phyloP scores from a whole-genome alignment of 768 basidiomycete genomes.

The Pleurotus giganteus region DNA sequence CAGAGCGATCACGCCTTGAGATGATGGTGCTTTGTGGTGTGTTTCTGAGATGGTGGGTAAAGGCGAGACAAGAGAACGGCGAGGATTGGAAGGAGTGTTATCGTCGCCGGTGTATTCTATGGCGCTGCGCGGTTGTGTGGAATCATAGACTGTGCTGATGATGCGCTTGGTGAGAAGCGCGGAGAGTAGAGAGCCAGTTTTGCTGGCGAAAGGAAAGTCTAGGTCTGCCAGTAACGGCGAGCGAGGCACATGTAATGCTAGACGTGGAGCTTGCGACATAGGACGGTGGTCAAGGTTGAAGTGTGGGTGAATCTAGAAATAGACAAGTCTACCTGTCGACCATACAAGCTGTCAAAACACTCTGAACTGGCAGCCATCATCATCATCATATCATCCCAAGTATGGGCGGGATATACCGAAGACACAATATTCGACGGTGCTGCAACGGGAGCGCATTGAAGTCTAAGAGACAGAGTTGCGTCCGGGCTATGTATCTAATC shows the following conservation, averaged over 20 bases:
- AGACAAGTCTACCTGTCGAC: neutral
- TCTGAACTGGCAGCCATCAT: neutral
- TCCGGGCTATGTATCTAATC: neutral
- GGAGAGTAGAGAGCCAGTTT: constrained; percentile 9
- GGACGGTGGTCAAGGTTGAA: constrained; percentile 2
- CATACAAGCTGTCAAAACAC: neutral
- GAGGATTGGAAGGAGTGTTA: constrained; percentile 10
- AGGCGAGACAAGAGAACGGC: neutral
- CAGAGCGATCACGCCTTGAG: constrained; percentile 15
- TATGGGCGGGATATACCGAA: too few relatives aligned
- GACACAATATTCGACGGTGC: too few relatives aligned
- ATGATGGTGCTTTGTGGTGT: neutral
- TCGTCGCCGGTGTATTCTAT: neutral
- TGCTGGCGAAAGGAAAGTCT: constrained; percentile 7
- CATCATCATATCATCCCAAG: neutral
- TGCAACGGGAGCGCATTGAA: neutral
- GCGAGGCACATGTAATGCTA: constrained; percentile 24
- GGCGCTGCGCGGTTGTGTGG: neutral
- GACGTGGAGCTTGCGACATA: constrained; percentile 17
- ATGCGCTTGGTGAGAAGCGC: constrained; percentile 6
- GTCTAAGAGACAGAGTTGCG: neutral
- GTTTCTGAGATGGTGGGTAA: neutral
- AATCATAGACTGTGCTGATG: neutral
- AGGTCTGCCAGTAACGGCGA: constrained; percentile 25
- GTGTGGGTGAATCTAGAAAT: neutral